phyloP scores from a whole-genome alignment of 805 yeast species.

The Candida dajiaensis region DNA sequence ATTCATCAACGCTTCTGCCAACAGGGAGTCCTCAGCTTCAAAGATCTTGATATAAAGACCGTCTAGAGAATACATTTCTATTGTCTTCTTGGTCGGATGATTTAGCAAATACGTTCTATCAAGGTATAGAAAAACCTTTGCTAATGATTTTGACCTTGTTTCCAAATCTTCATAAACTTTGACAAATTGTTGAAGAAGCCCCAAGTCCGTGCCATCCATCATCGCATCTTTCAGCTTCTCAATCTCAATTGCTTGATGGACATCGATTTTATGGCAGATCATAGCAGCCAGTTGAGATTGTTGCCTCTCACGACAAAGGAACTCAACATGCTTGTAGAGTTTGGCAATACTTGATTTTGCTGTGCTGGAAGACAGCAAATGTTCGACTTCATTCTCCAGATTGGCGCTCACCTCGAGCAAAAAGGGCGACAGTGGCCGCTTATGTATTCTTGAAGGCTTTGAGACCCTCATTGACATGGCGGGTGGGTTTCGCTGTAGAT shows the following conservation, averaged over 20 bases:
- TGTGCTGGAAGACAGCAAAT: neutral
- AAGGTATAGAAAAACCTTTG: slow-evolving; percentile 15
- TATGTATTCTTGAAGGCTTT: neutral
- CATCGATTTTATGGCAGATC: slow-evolving; percentile 8
- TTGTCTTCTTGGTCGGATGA: slow-evolving; percentile 20
- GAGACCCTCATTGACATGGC: neutral
- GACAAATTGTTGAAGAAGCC: slow-evolving; percentile 4
- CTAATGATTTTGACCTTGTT: slow-evolving; percentile 1
- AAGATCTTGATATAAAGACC: neutral
- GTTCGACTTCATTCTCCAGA: slow-evolving; percentile 3
- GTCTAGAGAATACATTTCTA: slow-evolving; percentile 3
- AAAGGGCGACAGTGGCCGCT: neutral
- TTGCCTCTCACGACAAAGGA: slow-evolving; percentile 18
- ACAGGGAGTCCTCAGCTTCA: neutral
- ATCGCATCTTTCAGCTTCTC: neutral
- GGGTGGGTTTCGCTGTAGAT: neutral
- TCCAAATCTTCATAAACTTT: slow-evolving; percentile 1
- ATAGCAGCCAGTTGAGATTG: slow-evolving; percentile 14
- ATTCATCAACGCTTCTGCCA: slow-evolving; percentile 5
- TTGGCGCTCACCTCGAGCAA: neutral
- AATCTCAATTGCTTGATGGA: neutral
- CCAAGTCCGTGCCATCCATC: neutral
- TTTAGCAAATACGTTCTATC: slow-evolving; percentile 22
- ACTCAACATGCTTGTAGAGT: slow-evolving; percentile 22
- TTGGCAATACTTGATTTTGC: slow-evolving; percentile 1